Evolutionary conservation across 1,284 basidiomycete species (phyloP).

Genomic region (Papiliotrema nemorosa): DNA sequence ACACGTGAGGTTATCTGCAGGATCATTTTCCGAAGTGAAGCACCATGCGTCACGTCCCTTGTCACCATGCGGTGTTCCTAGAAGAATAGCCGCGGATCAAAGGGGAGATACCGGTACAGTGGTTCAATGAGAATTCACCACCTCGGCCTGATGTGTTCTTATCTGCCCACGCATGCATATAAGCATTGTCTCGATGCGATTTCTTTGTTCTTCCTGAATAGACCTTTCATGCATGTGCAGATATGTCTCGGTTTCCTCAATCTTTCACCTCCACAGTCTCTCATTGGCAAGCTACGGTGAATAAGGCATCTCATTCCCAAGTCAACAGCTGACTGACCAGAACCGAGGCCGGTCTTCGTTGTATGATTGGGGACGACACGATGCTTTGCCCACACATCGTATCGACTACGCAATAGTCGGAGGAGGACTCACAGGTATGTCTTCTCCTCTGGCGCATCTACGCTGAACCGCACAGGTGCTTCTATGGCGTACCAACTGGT

Average conservation of each 20-base stretch:
- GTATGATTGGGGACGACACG: conserved; percentile 11
- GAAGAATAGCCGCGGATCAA: too few relatives aligned
- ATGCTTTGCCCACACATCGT: not conserved
- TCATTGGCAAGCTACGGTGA: conserved; percentile 33
- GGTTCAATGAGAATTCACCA: too few relatives aligned
- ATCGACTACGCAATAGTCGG: conserved; percentile 27
- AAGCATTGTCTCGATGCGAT: too few relatives aligned
- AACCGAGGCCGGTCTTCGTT: conserved; percentile 20
- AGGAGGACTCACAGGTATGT: conserved; percentile 21
- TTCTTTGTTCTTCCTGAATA: too few relatives aligned
- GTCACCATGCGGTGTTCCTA: too few relatives aligned
- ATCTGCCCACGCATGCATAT: too few relatives aligned
- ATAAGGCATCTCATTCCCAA: not conserved
- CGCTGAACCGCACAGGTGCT: conserved; percentile 11
- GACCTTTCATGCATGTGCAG: too few relatives aligned
- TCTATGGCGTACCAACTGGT: conserved; percentile 34
- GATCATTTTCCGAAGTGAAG: too few relatives aligned
- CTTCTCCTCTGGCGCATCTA: not conserved
- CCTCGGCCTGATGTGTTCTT: too few relatives aligned
- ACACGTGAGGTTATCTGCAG: too few relatives aligned
- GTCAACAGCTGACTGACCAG: not conserved
- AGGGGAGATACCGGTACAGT: too few relatives aligned
- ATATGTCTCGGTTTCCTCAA: conserved; percentile 35
- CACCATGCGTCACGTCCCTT: too few relatives aligned
- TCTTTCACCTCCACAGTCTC: conserved; percentile 27